A percentile compares a stretch with the other conserved stretches of the same genome.
phyloP scores from a whole-genome alignment of 108 stramenopile genomes.

The Cylindrotheca closterium region DNA sequence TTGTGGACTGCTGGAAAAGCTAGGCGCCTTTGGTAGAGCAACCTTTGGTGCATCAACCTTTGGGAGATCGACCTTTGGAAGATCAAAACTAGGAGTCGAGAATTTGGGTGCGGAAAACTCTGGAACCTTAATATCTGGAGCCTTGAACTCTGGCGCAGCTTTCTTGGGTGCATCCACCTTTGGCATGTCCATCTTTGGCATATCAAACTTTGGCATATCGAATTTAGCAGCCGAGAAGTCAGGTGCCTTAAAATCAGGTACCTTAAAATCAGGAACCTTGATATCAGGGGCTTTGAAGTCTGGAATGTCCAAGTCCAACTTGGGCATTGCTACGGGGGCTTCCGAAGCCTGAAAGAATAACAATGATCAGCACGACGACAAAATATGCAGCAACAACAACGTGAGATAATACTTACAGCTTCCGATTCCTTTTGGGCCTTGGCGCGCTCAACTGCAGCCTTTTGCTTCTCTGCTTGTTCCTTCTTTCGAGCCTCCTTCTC shows the following conservation, averaged over 20 bases:
- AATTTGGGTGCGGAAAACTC: constrained; percentile 52
- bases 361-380: constrained; percentile 9
- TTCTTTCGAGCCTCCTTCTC: constrained; percentile 43
- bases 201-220: constrained; percentile 43
- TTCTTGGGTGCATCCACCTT: constrained; percentile 50
- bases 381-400: constrained; percentile 10
- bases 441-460: constrained; percentile 29
- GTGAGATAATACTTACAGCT: constrained; percentile 13
- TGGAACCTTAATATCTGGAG: constrained; percentile 54
- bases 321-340: not conserved
- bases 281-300: constrained; percentile 39
- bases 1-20: constrained; percentile 18
- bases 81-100: constrained; percentile 36
- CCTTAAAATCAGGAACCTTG: constrained; percentile 45
- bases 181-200: constrained; percentile 40
- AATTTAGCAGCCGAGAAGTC: constrained; percentile 50
- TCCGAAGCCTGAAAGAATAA: not conserved
- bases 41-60: constrained; percentile 31
- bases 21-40: constrained; percentile 47
- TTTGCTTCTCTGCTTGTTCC: constrained; percentile 44
- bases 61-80: constrained; percentile 26
- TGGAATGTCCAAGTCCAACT: constrained; percentile 12
- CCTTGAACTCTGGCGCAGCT: constrained; percentile 50
- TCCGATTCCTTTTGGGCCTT: constrained; percentile 14
- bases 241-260: constrained; percentile 46